Conservation (phyloP, 129 eudicot species). For the Helichrysum umbraculigerum region DNA sequence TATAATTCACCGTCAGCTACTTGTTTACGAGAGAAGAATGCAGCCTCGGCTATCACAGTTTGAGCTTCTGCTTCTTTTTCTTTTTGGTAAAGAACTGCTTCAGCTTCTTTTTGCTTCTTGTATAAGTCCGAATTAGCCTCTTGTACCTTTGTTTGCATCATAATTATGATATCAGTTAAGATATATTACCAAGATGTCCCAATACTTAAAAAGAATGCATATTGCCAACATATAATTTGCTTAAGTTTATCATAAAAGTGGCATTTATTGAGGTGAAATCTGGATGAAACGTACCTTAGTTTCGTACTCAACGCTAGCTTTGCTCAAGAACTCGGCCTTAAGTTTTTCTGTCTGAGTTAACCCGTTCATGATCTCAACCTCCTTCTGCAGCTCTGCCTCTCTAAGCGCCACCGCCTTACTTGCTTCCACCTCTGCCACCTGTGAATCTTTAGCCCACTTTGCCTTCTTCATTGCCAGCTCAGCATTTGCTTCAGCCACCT, state of each 20-base stretch:
- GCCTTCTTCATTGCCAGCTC: slow-evolving; percentile 42
- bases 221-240: too few relatives aligned
- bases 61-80: slow-evolving; percentile 36
- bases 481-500: slow-evolving; percentile 40
- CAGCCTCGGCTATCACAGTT: slow-evolving; percentile 35
- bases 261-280: too few relatives aligned
- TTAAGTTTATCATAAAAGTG: too few relatives aligned
- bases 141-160: slow-evolving; percentile 30
- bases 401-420: slow-evolving; percentile 36
- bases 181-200: too few relatives aligned
- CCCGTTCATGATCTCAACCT: slow-evolving; percentile 36
- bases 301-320: slow-evolving; percentile 39
- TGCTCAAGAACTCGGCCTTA: slow-evolving; percentile 33
- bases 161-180: not conserved
- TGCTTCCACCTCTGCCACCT: slow-evolving; percentile 38
- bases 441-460: slow-evolving; percentile 30
- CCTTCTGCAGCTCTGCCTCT: slow-evolving; percentile 40
- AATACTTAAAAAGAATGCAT: too few relatives aligned
- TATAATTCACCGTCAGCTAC: slow-evolving; percentile 38
- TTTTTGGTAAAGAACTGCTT: slow-evolving; percentile 38
- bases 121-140: slow-evolving; percentile 33
- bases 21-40: slow-evolving; percentile 27
- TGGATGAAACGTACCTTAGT: slow-evolving; percentile 26
- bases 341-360: slow-evolving; percentile 25
- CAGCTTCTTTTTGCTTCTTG: slow-evolving; percentile 37